These are phyloP conservation scores for Malus hybrid DNA, from an alignment of 331 rosid genomes.

Conservation along the genomic window DNA sequence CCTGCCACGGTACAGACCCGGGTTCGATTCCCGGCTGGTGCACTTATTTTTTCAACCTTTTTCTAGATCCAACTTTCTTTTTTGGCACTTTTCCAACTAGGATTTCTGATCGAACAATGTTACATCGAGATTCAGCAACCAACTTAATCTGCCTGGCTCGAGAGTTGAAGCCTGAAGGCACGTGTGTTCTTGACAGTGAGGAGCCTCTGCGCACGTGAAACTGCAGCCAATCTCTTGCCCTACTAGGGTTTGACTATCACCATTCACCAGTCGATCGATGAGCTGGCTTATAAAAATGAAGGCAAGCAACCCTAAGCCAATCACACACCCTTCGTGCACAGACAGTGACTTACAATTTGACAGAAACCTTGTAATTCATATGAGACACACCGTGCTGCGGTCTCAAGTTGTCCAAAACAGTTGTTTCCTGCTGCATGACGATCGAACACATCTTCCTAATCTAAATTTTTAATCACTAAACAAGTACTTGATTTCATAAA, in stretches of 20 bases:
- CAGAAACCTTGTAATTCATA: constrained; percentile 15
- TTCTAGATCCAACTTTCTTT: neutral
- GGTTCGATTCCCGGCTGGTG: constrained; percentile 81
- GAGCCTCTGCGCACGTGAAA: constrained; percentile 17
- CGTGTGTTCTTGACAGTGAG: neutral
- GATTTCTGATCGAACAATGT: neutral
- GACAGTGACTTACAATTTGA: constrained; percentile 19
- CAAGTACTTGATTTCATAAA: neutral
- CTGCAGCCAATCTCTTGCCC: constrained; percentile 8
- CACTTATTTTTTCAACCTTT: neutral
- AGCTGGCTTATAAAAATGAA: constrained; percentile 29
- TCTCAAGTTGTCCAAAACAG: neutral
- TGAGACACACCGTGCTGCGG: constrained; percentile 5
- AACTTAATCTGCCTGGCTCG: neutral
- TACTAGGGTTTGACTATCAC: constrained; percentile 2
- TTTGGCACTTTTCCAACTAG: neutral
- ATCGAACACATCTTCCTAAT: neutral
- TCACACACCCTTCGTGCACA: constrained; percentile 13
- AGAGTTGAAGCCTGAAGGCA: neutral
- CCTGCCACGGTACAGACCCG: constrained; percentile 63
- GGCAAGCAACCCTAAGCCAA: constrained; percentile 5
- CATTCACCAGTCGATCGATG: neutral
- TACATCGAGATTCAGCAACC: neutral
- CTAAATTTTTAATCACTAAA: neutral
- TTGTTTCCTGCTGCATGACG: constrained; percentile 6